Evolutionary conservation across 1,139 yeast species (phyloP).

Genomic region (Lodderomyces parapsilosis): DNA sequence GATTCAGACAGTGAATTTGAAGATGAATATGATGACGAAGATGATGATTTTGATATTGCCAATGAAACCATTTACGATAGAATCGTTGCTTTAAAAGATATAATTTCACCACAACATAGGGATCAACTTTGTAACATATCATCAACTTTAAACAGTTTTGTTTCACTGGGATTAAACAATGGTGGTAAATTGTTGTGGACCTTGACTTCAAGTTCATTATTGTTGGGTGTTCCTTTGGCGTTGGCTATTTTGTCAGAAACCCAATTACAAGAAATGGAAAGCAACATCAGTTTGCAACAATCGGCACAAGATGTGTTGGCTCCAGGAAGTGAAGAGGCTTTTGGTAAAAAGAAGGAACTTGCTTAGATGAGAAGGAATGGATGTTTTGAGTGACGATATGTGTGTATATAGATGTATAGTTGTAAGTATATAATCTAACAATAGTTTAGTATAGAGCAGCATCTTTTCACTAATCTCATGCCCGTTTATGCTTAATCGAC

Average conservation of each 20-base stretch:
- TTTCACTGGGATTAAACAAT: conserved; percentile 49
- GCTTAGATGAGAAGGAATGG: background rate
- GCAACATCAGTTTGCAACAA: conserved; percentile 84
- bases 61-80: conserved; percentile 86
- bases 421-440: conserved; percentile 2
- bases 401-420: background rate
- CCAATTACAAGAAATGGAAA: conserved; percentile 91
- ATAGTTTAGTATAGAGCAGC: background rate
- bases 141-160: conserved; percentile 32
- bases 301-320: conserved; percentile 82
- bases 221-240: conserved; percentile 91
- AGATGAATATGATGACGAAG: conserved; percentile 59
- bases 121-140: conserved; percentile 38
- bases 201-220: conserved; percentile 75
- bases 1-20: conserved; percentile 24
- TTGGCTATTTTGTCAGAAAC: conserved; percentile 89
- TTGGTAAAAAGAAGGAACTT: conserved; percentile 22
- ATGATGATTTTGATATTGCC: conserved; percentile 73
- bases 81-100: conserved; percentile 86
- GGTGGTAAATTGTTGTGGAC: conserved; percentile 84
- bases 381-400: background rate
- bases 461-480: no score
- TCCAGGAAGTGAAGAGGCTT: conserved; percentile 65
- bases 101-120: conserved; percentile 87
- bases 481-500: conserved; percentile 77